Base-by-base conservation (phyloP, 1,284 basidiomycete genomes). In the Cryptococcus hybrid region DNA sequence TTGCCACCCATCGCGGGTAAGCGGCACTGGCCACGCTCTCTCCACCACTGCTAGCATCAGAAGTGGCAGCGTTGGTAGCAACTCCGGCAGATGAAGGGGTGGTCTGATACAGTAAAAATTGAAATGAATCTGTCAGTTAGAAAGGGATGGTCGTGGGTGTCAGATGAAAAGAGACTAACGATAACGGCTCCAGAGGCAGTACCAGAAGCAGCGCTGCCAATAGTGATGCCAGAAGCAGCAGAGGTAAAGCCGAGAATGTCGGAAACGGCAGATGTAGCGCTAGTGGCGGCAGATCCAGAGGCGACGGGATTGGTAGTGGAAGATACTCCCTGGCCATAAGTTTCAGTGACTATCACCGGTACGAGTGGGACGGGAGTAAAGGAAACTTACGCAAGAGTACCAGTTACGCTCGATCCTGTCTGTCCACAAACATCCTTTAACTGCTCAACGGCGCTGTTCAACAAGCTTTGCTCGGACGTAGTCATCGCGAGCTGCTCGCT, bases 381-480 rank as follows among this genome's bases (percentile, higher is more conserved):
- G 37, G 9, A n/a, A 12, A 59, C 60, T 57, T 44, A 62, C 60
- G 15, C 48, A 34, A 61, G 30, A 48, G 55, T 51, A 45, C 60
- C 60, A 11, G 62, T 58, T 44, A 69, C 61, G n/a, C 64, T 54
- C 36, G 43, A 24, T 8, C 69, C 69, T 24, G 60, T 59, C 2
- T 55, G 40, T 5, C 49, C 38, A 57, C 69, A 71, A 11, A 58
- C 67, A 2, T 37, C 34, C 47, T 63, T 54, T 44, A 71, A 57
- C 47, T 65, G 56, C 30, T 52, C 57, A 37, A 71, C 47, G 18
- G 63, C 63, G 7, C 30, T 44, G 47, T 66, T 49, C 24, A 71
- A 46, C 52, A 59, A 48, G n/a, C 24, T 24, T 52, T 58, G 54
- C 43, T 65, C 59, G 36, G 52, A 35, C 3, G 48, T 15, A 40